Percentiles rank a stretch among this genome's conserved stretches.
Conservation (phyloP, 371 early-diverging fungal genomes). For the Mortierella sp. region DNA sequence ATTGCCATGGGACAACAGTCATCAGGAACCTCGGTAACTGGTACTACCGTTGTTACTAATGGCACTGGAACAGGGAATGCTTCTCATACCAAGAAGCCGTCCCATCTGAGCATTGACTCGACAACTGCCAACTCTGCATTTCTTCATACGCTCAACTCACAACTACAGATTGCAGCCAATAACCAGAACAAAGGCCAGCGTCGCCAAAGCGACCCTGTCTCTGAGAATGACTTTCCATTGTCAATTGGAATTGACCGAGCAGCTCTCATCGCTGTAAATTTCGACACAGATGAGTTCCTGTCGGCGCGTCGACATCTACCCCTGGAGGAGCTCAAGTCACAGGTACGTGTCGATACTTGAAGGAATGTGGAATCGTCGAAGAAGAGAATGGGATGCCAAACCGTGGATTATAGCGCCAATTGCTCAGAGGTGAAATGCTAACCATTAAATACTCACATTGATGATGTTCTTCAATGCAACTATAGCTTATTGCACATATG, state of each 20-base stretch:
- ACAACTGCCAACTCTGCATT: conserved; percentile 45
- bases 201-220: conserved; percentile 13
- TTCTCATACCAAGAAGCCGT: conserved; percentile 28
- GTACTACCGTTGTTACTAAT: neutral
- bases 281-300: conserved; percentile 73
- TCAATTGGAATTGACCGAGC: conserved; percentile 63
- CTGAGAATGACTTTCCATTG: conserved; percentile 40
- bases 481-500: conserved; percentile 67
- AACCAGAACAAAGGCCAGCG: conserved; percentile 15
- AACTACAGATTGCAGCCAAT: conserved; percentile 45
- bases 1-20: conserved; percentile 7
- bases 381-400: neutral
- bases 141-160: conserved; percentile 47
- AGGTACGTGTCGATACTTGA: conserved; percentile 35
- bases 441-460: neutral
- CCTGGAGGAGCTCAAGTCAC: conserved; percentile 74
- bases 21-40: neutral
- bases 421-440: neutral
- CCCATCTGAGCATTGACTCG: conserved; percentile 54
- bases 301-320: conserved; percentile 77
- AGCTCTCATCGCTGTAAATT: conserved; percentile 64
- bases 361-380: neutral
- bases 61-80: neutral
- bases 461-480: neutral
- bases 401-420: neutral